Evolutionary conservation across 2,329 filamentous ascomycete species (phyloP), one percentile per base, ranked within the genome.

Genomic region (Aspergillus hortae): DNA sequence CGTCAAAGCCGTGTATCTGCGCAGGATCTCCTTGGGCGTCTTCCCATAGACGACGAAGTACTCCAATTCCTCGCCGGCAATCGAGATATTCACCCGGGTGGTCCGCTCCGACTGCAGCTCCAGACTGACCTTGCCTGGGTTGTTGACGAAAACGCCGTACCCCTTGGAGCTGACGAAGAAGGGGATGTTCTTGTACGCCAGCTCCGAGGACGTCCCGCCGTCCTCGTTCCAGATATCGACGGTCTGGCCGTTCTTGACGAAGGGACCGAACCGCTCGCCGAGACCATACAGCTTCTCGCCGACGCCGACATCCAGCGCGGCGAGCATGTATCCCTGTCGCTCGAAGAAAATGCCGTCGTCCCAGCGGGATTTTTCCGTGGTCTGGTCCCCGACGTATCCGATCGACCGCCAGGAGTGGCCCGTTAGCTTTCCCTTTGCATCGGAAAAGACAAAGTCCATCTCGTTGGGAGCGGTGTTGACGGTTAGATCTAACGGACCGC

Each of bases 71-170:
- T 91, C 86, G 0, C 83, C 84, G 57, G 86, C 77, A 4, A 90
- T 79, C 43, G 81, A 84, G 1, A 85, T 85, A 70, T 90, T 87
- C 4, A 90, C 79, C 47, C 88, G 78, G 40, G 80, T 86, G 54
- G 82, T 85, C n/a, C 88, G 75, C 72, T 90, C 88, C 57, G 85
- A 89, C 3, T 88, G 87, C 53, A 91, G 78, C 66, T 90, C 88
- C 9, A 90, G 74, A 51, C 88, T 87, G 5, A 90, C 82, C 43
- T 79, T 80, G 19, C 86, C 86, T 0, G 86, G 78, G 5, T 83
- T 82, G 64, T 90, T 87, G 53, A 91, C 82, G 64, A 91, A 90
- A 30, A 91, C 76, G 17, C 88, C 88, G 65, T 91, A 92, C 0
- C 88, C 88, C n/a, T 80, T 77, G 11, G 83, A 88, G 17, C 66